Evolutionary conservation across 352 stramenopile species (phyloP), one percentile per base, ranked within the genome.

Genomic region (Phytophthora parvispora): DNA sequence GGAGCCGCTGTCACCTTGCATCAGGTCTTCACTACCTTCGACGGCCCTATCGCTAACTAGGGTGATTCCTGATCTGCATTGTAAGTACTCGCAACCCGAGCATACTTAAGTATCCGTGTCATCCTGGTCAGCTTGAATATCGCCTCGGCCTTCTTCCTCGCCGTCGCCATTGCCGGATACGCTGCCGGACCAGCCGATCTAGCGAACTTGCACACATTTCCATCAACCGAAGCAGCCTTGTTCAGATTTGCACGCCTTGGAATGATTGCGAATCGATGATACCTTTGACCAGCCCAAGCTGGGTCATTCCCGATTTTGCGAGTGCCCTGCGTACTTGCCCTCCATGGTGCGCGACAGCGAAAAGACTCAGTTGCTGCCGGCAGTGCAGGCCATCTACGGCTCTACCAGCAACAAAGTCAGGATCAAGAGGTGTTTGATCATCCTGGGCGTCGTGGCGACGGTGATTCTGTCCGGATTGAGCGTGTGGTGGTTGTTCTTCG

Each of bases 391-490:
- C 64, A 69, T 65, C 20, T 69, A 69, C 20, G 53, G 60, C 13
- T 69, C 66, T 8, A 38, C 60, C 48, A 69, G 25, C 24, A 64
- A 70, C 45, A 59, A 52, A 18, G 56, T 75, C 25, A 61, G 51
- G 45, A 56, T 65, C 43, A 75, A 61, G 36, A 38, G 61, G 2
- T 75, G 68, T 47, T 12, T 75, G 8, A 60, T 68, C 47, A 13
- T 68, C 16, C n/a, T 59, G 27, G 50, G 49, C 43, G 47, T 71
- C 43, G 54, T 67, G 15, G 47, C 57, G 16, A 56, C 47, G 5
- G 24, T 36, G 47, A 27, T 12, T 22, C 24, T 54, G 15, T 54
- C 27, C 6, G 48, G 48, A 8, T 54, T 25, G 27, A 36, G 24
- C 24, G 27, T 54, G 24, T 54, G 48, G 48, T 54, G 48, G 48